A percentile compares a stretch with the other conserved stretches of the same genome.
Conservation (phyloP, 495 filamentous ascomycete species). For the Podospora bellae-mahoneyi region DNA sequence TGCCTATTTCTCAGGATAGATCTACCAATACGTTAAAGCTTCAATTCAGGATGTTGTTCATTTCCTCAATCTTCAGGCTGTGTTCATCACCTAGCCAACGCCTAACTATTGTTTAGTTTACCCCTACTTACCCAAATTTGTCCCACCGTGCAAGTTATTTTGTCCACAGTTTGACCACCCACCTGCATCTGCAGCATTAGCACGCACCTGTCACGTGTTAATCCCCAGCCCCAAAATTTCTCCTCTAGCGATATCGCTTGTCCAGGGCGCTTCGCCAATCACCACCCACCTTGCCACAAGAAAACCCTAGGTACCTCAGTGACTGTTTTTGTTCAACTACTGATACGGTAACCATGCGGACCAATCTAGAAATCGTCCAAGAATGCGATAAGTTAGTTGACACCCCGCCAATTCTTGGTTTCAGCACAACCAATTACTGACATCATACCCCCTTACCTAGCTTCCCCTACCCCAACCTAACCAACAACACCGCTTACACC, state of each 20-base stretch:
- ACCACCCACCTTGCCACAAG: not conserved
- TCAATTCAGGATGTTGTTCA: too few relatives aligned
- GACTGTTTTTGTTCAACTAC: not conserved
- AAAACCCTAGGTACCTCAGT: not conserved
- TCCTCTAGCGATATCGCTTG: not conserved
- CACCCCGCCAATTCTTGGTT: not conserved
- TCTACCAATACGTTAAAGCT: not conserved
- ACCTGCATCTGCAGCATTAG: not conserved
- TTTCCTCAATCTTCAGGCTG: too few relatives aligned
- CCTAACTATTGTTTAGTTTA: not conserved
- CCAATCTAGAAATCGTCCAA: not conserved
- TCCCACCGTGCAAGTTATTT: not conserved
- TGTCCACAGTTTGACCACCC: too few relatives aligned
- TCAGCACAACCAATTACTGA: not conserved
- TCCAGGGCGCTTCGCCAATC: not conserved
- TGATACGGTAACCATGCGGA: not conserved
- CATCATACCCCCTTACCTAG: not conserved
- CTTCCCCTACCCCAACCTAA: not conserved
- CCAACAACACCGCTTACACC: not conserved
- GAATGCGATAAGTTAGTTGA: not conserved
- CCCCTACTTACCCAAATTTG: not conserved
- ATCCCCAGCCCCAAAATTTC: not conserved
- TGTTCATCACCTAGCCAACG: not conserved
- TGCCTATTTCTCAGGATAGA: not conserved
- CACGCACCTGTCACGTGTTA: not conserved